Evolutionary conservation across 2,329 filamentous ascomycete genomes (phyloP).

Genomic region (Furcasterigmium furcatum): DNA sequence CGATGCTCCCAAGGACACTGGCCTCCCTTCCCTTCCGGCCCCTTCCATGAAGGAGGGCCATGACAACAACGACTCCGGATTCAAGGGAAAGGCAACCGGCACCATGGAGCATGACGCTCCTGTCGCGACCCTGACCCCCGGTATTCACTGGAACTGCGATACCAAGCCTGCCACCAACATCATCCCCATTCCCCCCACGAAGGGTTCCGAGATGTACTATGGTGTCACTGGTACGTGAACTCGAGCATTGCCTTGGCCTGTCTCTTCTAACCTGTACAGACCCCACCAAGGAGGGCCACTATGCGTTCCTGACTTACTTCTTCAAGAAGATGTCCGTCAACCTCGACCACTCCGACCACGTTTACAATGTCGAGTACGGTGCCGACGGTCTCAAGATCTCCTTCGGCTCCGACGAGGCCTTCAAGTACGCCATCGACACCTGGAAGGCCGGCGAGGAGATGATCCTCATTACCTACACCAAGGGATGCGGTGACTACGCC

Average conservation of each 20-base stretch:
- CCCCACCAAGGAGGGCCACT: conserved; percentile 16
- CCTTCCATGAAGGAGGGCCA: neutral
- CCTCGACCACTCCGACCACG: conserved; percentile 20
- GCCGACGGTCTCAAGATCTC: conserved; percentile 5
- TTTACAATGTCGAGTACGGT: conserved; percentile 9
- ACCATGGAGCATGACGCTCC: conserved; percentile 2
- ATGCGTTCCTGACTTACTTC: conserved; percentile 20
- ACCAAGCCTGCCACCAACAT: conserved; percentile 17
- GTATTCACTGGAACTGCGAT: conserved; percentile 19
- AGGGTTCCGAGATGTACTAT: conserved; percentile 19
- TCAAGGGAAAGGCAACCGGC: conserved; percentile 1
- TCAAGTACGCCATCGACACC: conserved; percentile 13
- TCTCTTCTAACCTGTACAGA: conserved; percentile 8
- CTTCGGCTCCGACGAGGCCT: conserved; percentile 17
- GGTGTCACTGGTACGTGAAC: conserved; percentile 11
- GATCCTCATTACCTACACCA: conserved; percentile 19
- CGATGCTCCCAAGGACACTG: neutral
- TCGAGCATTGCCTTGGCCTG: neutral
- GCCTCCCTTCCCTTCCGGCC: neutral
- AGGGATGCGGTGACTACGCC: conserved; percentile 19
- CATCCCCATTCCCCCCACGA: conserved; percentile 14
- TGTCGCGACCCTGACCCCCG: conserved; percentile 4
- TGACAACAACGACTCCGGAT: neutral
- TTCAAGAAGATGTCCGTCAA: conserved; percentile 23
- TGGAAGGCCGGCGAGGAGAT: conserved; percentile 16